Evolutionary conservation across 495 filamentous ascomycete genomes (phyloP).

Genomic region (Aspergillus ostianus): DNA sequence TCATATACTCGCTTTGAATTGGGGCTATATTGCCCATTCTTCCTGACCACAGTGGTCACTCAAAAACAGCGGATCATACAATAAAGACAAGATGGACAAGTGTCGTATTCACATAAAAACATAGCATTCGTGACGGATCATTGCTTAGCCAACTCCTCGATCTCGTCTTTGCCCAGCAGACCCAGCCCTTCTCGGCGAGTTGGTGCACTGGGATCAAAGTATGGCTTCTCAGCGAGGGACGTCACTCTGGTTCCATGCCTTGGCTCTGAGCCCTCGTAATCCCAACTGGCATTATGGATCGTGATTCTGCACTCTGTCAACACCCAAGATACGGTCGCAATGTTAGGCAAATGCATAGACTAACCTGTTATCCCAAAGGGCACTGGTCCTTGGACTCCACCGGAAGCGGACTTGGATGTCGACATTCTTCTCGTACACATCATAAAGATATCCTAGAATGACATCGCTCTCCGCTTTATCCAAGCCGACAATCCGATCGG

Average conservation of each 20-base stretch:
- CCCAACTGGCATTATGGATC: constrained; percentile 67
- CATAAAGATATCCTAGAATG: constrained; percentile 64
- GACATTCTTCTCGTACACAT: constrained; percentile 63
- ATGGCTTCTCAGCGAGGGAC: constrained; percentile 64
- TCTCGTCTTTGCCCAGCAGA: constrained; percentile 29
- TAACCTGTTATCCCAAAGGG: constrained; percentile 64
- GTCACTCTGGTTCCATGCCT: constrained; percentile 65
- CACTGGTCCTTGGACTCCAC: constrained; percentile 61
- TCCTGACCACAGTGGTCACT: neutral
- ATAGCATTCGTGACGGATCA: neutral
- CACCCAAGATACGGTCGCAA: neutral
- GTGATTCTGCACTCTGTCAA: constrained; percentile 50
- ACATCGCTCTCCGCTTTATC: constrained; percentile 65
- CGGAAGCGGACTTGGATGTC: constrained; percentile 68
- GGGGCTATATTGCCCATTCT: neutral
- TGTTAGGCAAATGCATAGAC: constrained; percentile 13
- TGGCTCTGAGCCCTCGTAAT: constrained; percentile 61
- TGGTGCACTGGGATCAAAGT: constrained; percentile 57
- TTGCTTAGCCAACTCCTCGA: constrained; percentile 20
- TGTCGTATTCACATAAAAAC: neutral
- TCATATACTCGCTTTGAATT: no score
- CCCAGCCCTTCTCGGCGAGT: constrained; percentile 61
- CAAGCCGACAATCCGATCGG: constrained; percentile 60
- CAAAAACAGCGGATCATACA: neutral
- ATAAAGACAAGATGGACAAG: neutral